These are phyloP conservation scores for Diaporthe ilicicola DNA, from an alignment of 2,329 filamentous ascomycete genomes.

Conservation along the genomic window DNA sequence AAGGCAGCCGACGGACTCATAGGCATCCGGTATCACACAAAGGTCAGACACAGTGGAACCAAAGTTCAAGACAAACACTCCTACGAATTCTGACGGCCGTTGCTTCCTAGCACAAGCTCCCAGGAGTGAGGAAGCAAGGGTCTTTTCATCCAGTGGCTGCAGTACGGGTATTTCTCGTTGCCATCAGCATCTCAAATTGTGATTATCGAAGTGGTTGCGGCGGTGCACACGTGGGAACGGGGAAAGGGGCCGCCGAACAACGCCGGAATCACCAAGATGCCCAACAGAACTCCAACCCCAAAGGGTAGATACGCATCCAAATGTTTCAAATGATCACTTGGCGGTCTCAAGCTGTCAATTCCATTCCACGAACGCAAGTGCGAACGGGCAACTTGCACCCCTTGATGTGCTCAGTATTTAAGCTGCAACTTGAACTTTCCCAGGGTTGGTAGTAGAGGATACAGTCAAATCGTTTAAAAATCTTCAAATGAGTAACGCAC, in stretches of 20 bases:
- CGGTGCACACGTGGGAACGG: not conserved
- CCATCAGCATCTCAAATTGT: not conserved
- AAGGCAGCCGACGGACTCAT: not conserved
- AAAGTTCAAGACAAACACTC: constrained; percentile 19
- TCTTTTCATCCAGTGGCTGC: not conserved
- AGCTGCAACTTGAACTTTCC: no score
- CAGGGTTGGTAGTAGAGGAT: no score
- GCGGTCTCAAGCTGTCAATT: not conserved
- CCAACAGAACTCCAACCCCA: not conserved
- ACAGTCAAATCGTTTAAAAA: no score
- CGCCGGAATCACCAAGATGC: no score
- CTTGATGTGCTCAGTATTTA: no score
- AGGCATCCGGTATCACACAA: constrained; percentile 5
- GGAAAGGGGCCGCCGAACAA: not conserved
- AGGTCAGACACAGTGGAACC: constrained; percentile 27
- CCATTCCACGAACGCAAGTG: no score
- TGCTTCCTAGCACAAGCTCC: not conserved
- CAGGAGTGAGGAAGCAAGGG: not conserved
- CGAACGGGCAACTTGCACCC: not conserved
- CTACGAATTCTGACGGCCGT: constrained; percentile 4
- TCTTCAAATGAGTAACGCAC: no score
- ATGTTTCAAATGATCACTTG: constrained; percentile 4
- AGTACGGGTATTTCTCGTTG: not conserved
- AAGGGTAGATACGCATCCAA: no score
- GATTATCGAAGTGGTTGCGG: not conserved